Percentiles rank a stretch among this genome's conserved stretches.
These are phyloP conservation scores for Deinandra increscens DNA, from an alignment of 129 eudicot species.

Conservation along the genomic window DNA sequence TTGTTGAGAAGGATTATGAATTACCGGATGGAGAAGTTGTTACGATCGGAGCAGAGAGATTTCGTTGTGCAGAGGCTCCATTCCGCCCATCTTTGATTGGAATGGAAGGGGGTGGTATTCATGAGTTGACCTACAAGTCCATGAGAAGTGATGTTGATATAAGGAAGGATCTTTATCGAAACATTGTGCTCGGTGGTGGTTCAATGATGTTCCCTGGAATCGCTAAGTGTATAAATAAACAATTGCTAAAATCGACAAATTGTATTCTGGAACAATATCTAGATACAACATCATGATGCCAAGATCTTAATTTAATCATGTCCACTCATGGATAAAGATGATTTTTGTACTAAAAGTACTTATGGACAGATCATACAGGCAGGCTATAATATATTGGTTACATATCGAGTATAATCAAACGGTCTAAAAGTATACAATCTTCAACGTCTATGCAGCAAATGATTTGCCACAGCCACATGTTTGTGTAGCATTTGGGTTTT, in stretches of 20 bases:
- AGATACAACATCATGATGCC: neutral
- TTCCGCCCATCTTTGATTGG: no score
- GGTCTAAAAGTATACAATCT: slow-evolving; percentile 15
- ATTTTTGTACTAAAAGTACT: neutral
- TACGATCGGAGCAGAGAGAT: no score
- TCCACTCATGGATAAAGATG: neutral
- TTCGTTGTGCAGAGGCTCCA: no score
- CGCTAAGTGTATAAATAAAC: no score
- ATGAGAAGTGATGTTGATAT: no score
- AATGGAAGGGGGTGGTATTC: no score
- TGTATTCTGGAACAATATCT: neutral
- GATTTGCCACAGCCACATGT: slow-evolving; percentile 99
- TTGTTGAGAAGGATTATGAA: no score
- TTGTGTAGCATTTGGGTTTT: slow-evolving; percentile 96
- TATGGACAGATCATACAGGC: slow-evolving; percentile 7
- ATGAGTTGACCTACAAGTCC: no score
- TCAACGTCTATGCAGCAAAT: slow-evolving; percentile 77
- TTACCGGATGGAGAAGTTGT: no score
- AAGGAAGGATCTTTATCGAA: no score
- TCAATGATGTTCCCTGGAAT: no score
- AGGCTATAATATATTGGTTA: slow-evolving; percentile 12
- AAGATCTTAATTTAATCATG: neutral
- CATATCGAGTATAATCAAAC: neutral
- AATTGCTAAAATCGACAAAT: neutral
- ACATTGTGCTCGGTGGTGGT: no score